These are phyloP conservation scores for Articulospora tetracladia DNA, from an alignment of 495 filamentous ascomycete species.

Conservation along the genomic window DNA sequence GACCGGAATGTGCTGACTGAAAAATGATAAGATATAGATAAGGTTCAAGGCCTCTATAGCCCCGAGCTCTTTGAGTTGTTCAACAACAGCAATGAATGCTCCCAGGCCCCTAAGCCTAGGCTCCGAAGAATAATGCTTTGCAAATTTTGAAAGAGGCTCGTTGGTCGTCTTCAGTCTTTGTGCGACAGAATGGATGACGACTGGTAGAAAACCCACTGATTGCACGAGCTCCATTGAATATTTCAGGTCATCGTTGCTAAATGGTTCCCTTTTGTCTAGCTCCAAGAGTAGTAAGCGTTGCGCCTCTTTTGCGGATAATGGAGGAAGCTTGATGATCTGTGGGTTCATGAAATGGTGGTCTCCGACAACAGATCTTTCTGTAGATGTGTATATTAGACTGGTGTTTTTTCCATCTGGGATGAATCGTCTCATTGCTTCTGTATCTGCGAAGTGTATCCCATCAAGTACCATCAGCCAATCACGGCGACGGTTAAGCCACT, in stretches of 20 bases:
- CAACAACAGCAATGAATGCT: conserved; percentile 66
- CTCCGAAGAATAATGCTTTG: conserved; percentile 63
- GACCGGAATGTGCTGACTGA: conserved; percentile 70
- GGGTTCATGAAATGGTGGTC: conserved; percentile 71
- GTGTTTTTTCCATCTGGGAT: conserved; percentile 67
- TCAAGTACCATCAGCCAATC: conserved; percentile 78
- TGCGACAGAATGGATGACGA: conserved; percentile 77
- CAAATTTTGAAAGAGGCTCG: conserved; percentile 66
- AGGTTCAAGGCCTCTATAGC: conserved; percentile 64
- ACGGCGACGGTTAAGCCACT: conserved; percentile 66
- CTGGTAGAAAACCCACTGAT: conserved; percentile 65
- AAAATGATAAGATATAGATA: conserved; percentile 71
- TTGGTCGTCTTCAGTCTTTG: conserved; percentile 67
- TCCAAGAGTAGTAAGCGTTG: conserved; percentile 43
- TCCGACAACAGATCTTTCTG: conserved; percentile 60
- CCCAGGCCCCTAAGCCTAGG: conserved; percentile 61
- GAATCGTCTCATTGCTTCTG: conserved; percentile 58
- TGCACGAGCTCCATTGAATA: conserved; percentile 64
- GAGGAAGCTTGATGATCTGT: conserved; percentile 60
- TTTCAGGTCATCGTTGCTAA: conserved; percentile 50
- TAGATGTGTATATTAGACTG: conserved; percentile 74
- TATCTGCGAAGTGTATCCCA: conserved; percentile 62
- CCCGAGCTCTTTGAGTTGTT: conserved; percentile 59
- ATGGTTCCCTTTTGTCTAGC: conserved; percentile 55
- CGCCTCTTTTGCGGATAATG: conserved; percentile 47